Evolutionary conservation across 257 asterid genomes (phyloP), one percentile per base, ranked within the genome.

Genomic region (Jacaranda copaia): DNA sequence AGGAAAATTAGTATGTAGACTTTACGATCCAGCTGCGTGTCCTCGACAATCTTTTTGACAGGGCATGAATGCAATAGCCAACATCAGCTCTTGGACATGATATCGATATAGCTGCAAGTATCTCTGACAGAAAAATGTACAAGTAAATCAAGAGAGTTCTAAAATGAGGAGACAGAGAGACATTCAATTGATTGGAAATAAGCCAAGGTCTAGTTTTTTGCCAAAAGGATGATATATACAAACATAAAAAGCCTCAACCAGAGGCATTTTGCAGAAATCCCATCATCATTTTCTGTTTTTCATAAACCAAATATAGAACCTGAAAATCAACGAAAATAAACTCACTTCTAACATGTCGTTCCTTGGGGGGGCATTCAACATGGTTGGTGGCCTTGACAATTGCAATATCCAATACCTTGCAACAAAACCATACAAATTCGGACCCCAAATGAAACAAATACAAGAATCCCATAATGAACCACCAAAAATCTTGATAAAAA

Each of bases 361-460:
- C 98, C 72, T 92, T 92, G 2, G 97, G 97, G 19, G 98, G 96
- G n/a, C 86, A 70, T 80, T 93, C 98, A 0, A 84, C 92, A 64
- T 93, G 97, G 76, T 92, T 93, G 70, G 97, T 93, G 64, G 98
- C 97, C 83, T 93, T 93, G 35, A 93, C 97, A 53, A 93, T 92
- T 20, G 98, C 97, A 60, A 92, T 85, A 72, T 93, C 98, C 96
- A 93, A 89, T 80, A 89, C 97, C 98, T 93, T 53, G 32, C 69
- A 72, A 66, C 5, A 70, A 39, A 80, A 10, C 6, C 10, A 16
- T 43, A 40, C 38, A 40, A 4, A 14, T 3, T 38, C 8, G 2
- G 49, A 13, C 53, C 59, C 60, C 32, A 70, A 74, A 69, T 20
- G 10, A n/a, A 9, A 40, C 32, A 5, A 72, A 32, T 8, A 39